phyloP scores from a whole-genome alignment of 2,329 filamentous ascomycete genomes.

The Erysiphe pulchra region DNA sequence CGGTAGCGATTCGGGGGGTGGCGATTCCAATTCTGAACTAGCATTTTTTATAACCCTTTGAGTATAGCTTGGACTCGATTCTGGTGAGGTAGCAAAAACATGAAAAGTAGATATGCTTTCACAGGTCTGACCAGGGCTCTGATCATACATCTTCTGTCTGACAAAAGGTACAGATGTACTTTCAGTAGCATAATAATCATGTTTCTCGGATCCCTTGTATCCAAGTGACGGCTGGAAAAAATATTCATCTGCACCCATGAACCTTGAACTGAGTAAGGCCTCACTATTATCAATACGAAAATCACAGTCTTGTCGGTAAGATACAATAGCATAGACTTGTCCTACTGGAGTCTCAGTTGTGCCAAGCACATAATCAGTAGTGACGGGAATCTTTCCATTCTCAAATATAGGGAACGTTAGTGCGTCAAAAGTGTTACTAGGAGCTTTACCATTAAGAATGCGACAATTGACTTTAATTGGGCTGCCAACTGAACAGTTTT shows the following conservation, averaged over 20 bases:
- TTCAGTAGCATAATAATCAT: constrained; percentile 19
- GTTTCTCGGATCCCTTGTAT: constrained; percentile 14
- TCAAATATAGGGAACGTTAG: constrained; percentile 46
- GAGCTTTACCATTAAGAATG: constrained; percentile 32
- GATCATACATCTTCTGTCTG: constrained; percentile 20
- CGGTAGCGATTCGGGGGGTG: constrained; percentile 26
- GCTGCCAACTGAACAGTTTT: constrained; percentile 35
- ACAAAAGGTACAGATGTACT: constrained; percentile 52
- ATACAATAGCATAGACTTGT: constrained; percentile 54
- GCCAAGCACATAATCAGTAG: constrained; percentile 57
- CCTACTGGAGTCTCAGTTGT: constrained; percentile 72
- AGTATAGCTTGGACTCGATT: constrained; percentile 67
- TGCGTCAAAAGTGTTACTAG: constrained; percentile 33
- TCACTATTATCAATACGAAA: constrained; percentile 85
- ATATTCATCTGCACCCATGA: constrained; percentile 74
- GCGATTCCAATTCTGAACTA: constrained; percentile 32
- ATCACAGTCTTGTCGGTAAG: constrained; percentile 68
- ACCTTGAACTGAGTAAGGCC: constrained; percentile 69
- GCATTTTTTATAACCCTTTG: constrained; percentile 40
- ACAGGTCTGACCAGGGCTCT: constrained; percentile 54
- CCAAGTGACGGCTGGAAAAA: constrained; percentile 58
- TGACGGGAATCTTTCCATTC: constrained; percentile 27
- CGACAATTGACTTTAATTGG: constrained; percentile 55
- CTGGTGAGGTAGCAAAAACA: constrained; percentile 47
- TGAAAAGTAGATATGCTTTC: constrained; percentile 79